Percentiles rank a stretch among this genome's conserved stretches.
Conservation (phyloP, 768 basidiomycete genomes). For the Termitomyces sp. region DNA sequence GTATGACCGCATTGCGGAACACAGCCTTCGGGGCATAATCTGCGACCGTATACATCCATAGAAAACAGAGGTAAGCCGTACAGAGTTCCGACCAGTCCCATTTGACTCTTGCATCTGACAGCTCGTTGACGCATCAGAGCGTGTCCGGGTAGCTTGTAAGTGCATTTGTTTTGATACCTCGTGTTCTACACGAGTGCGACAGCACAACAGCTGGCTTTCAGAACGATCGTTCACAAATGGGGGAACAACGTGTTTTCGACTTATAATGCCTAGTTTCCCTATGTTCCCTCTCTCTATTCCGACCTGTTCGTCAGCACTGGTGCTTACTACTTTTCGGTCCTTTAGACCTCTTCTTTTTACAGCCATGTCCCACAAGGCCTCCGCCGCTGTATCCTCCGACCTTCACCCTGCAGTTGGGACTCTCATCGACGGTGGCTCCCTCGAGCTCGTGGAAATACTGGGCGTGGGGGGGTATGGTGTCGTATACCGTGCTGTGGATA, state of each 20-base stretch:
- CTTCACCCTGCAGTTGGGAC: constrained; percentile 69
- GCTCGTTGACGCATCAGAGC: constrained; percentile 31
- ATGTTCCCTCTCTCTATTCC: constrained; percentile 28
- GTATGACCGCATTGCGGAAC: constrained; percentile 4
- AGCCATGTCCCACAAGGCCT: constrained; percentile 51
- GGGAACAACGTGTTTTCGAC: constrained; percentile 12
- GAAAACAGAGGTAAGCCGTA: constrained; percentile 1
- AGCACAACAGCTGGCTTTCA: constrained; percentile 29
- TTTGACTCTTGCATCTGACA: constrained; percentile 10
- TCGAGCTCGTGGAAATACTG: constrained; percentile 82
- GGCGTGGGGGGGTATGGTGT: constrained; percentile 95
- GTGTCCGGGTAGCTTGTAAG: constrained; percentile 33
- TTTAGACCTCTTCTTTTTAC: constrained; percentile 18
- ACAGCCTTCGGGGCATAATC: background rate
- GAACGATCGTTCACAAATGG: constrained; percentile 22
- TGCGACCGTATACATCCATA: background rate
- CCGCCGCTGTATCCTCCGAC: constrained; percentile 67
- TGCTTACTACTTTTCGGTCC: constrained; percentile 29
- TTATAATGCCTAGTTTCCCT: constrained; percentile 17
- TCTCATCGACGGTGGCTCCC: constrained; percentile 75
- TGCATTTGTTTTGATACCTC: constrained; percentile 57
- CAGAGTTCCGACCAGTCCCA: background rate
- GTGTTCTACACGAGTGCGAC: constrained; percentile 69
- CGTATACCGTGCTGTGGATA: constrained; percentile 85
- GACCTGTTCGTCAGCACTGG: constrained; percentile 41